Conservation (phyloP, 2,329 filamentous ascomycete genomes). For the Colletotrichum cordylinicola region DNA sequence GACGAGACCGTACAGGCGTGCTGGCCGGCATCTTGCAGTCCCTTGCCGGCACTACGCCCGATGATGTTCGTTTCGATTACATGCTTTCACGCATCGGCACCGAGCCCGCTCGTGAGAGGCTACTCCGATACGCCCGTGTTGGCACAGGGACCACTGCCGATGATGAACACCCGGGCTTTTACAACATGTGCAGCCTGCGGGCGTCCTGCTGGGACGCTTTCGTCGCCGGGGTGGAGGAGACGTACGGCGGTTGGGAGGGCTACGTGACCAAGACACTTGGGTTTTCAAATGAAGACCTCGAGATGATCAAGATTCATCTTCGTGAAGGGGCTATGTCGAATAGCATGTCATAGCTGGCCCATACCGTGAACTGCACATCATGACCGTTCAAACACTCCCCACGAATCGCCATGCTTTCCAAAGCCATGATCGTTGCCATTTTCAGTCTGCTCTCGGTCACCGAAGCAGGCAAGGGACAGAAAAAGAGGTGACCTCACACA, state of each 20-base stretch:
- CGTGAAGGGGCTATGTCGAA: constrained; percentile 5
- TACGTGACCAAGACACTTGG: constrained; percentile 52
- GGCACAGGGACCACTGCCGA: constrained; percentile 35
- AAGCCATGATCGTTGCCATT: background rate
- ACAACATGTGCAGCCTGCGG: constrained; percentile 51
- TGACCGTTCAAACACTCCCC: background rate
- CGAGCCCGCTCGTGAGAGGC: constrained; percentile 54
- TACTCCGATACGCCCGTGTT: constrained; percentile 46
- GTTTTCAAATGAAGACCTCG: constrained; percentile 51
- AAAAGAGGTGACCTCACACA: background rate
- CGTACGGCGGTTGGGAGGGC: constrained; percentile 54
- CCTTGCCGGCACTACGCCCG: constrained; percentile 51
- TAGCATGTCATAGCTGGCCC: background rate
- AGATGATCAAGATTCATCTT: constrained; percentile 53
- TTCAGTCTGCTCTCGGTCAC: background rate
- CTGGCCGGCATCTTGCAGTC: constrained; percentile 54
- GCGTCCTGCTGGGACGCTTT: constrained; percentile 52
- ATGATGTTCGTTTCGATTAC: constrained; percentile 54
- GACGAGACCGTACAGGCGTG: constrained; percentile 60
- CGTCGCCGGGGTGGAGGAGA: constrained; percentile 43
- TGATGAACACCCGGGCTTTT: constrained; percentile 48
- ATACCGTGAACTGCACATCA: background rate
- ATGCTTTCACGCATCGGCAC: constrained; percentile 59
- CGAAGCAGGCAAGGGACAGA: background rate
- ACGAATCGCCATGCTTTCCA: background rate